Percentiles rank a stretch among this genome's conserved stretches.
Conservation (phyloP, 441 rosid genomes). For the Populus hybrid region DNA sequence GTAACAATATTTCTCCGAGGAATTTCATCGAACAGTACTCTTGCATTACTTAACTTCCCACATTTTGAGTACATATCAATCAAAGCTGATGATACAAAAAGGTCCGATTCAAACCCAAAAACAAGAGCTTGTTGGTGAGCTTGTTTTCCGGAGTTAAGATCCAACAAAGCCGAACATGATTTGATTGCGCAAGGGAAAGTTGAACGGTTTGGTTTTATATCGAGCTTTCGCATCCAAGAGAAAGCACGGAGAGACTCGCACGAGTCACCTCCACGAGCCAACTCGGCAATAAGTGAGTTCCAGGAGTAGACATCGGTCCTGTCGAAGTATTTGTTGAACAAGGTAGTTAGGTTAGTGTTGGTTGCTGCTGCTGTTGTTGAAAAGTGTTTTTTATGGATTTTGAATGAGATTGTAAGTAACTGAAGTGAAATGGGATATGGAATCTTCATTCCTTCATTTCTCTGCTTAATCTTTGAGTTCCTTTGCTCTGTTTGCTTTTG, state of each 20-base stretch:
- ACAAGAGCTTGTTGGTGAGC: conserved; percentile 78
- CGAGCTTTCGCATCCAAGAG: conserved; percentile 70
- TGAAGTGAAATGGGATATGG: conserved; percentile 17
- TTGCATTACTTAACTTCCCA: conserved; percentile 38
- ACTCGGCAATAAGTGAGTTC: conserved; percentile 79
- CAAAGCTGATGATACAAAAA: conserved; percentile 52
- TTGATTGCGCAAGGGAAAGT: conserved; percentile 82
- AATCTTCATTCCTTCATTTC: conserved; percentile 38
- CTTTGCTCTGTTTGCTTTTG: background rate
- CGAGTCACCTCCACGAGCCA: conserved; percentile 77
- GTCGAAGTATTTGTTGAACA: conserved; percentile 72
- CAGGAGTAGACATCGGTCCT: conserved; percentile 67
- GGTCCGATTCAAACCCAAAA: conserved; percentile 56
- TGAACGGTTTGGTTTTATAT: conserved; percentile 68
- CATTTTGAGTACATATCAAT: conserved; percentile 55
- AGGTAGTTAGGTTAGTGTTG: conserved; percentile 46
- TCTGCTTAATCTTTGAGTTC: background rate
- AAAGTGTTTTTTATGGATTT: conserved; percentile 22
- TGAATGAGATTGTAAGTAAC: conserved; percentile 11
- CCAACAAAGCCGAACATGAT: conserved; percentile 76
- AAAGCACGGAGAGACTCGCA: conserved; percentile 76
- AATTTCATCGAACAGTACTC: conserved; percentile 65
- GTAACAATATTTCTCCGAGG: conserved; percentile 44
- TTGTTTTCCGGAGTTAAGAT: conserved; percentile 65
- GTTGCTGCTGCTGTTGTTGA: conserved; percentile 23